These are phyloP conservation scores for Penicillium sp. DNA, from an alignment of 2,329 filamentous ascomycete species.

Conservation along the genomic window DNA sequence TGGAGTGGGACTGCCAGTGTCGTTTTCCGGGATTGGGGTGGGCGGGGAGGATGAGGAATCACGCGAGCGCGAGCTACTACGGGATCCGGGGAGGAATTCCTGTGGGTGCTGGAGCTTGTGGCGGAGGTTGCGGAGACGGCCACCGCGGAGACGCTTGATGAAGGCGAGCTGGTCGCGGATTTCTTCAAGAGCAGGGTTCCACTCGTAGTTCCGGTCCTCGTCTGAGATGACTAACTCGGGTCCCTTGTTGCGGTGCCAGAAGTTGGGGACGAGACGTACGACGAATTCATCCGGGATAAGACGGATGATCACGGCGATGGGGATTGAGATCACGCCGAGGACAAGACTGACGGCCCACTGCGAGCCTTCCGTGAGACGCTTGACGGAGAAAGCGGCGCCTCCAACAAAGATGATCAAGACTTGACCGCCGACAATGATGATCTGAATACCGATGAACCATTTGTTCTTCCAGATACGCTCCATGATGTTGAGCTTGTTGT, in stretches of 20 bases:
- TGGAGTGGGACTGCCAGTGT: slow-evolving; percentile 37
- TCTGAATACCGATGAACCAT: slow-evolving; percentile 59
- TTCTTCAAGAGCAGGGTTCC: slow-evolving; percentile 60
- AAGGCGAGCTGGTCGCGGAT: slow-evolving; percentile 62
- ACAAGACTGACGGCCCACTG: slow-evolving; percentile 70
- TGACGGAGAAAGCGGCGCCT: slow-evolving; percentile 62
- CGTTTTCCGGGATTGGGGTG: slow-evolving; percentile 54
- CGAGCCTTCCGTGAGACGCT: slow-evolving; percentile 54
- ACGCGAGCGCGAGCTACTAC: slow-evolving; percentile 41
- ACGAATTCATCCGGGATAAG: slow-evolving; percentile 58
- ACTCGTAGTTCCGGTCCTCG: slow-evolving; percentile 48
- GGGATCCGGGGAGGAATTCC: slow-evolving; percentile 44
- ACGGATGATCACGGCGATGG: slow-evolving; percentile 59
- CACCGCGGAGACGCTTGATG: slow-evolving; percentile 61
- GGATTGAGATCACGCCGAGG: slow-evolving; percentile 64
- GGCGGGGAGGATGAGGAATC: slow-evolving; percentile 50
- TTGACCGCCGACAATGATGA: slow-evolving; percentile 65
- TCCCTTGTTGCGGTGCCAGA: slow-evolving; percentile 37
- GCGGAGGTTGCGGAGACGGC: slow-evolving; percentile 57
- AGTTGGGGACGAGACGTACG: slow-evolving; percentile 40
- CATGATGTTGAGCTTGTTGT: slow-evolving; percentile 45
- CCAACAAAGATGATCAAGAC: slow-evolving; percentile 69
- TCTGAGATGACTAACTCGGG: slow-evolving; percentile 46
- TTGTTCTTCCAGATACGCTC: slow-evolving; percentile 42
- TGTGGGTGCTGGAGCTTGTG: slow-evolving; percentile 60